Evolutionary conservation across 441 rosid genomes (phyloP).

Genomic region (Biscutella laevigata): DNA sequence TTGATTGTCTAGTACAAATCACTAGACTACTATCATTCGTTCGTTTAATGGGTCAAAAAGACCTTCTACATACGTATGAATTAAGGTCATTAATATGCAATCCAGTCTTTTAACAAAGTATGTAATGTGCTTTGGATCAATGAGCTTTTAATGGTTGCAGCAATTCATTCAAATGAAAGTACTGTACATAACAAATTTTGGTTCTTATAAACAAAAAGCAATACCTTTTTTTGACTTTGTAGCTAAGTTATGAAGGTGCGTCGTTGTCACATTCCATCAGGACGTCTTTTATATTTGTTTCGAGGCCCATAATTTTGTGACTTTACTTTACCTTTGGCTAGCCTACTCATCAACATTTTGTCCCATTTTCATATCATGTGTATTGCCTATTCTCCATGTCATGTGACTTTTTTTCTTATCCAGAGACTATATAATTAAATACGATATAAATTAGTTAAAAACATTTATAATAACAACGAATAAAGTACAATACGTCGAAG

Average conservation of each 20-base stretch:
- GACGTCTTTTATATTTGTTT: conserved; percentile 20
- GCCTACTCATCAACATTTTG: conserved; percentile 21
- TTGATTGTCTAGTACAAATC: no score
- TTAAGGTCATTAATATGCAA: no score
- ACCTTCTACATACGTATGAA: no score
- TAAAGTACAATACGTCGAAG: no score
- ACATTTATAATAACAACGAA: no score
- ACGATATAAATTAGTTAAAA: no score
- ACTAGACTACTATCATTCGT: no score
- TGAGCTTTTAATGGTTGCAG: not conserved
- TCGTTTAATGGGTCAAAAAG: no score
- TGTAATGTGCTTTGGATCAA: not conserved
- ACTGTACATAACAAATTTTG: not conserved
- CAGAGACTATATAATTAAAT: no score
- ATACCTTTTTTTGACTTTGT: conserved; percentile 21
- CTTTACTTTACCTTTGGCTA: conserved; percentile 7
- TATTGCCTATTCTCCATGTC: no score
- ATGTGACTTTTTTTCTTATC: no score
- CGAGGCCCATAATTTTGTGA: not conserved
- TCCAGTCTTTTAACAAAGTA: no score
- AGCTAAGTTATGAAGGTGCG: conserved; percentile 25
- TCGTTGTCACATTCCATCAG: conserved; percentile 26
- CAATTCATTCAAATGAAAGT: not conserved
- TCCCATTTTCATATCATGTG: not conserved
- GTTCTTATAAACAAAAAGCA: not conserved